A percentile compares a stretch with the other conserved stretches of the same genome.
These are phyloP conservation scores for Russula brevipes DNA, from an alignment of 768 basidiomycete species.

Conservation along the genomic window DNA sequence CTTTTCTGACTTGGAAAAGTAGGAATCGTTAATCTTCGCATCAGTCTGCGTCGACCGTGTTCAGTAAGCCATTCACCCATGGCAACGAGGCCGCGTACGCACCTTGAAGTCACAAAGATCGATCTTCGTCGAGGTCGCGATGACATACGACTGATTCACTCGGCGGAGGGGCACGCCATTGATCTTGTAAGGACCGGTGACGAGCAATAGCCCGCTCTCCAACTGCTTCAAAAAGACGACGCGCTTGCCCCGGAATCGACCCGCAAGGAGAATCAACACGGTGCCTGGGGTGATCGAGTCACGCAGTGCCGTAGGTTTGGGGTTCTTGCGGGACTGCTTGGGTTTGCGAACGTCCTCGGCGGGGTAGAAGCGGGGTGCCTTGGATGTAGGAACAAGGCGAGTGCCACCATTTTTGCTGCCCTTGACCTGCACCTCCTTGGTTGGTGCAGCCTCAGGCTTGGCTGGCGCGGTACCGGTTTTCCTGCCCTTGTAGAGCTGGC, in stretches of 20 bases:
- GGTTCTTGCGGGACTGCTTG: conserved; percentile 87
- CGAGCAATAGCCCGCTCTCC: conserved; percentile 84
- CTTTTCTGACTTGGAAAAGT: conserved; percentile 77
- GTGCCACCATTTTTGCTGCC: conserved; percentile 89
- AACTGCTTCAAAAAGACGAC: conserved; percentile 98
- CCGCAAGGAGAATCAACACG: conserved; percentile 93
- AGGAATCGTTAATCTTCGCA: conserved; percentile 88
- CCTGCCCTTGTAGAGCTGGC: conserved; percentile 78
- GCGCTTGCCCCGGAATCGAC: conserved; percentile 96
- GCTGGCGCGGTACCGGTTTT: conserved; percentile 72
- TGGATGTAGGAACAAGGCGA: conserved; percentile 78
- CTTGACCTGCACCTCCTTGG: conserved; percentile 75
- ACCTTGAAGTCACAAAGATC: conserved; percentile 74
- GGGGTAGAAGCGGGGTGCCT: conserved; percentile 89
- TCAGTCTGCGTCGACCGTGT: conserved; percentile 50
- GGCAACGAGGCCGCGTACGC: conserved; percentile 30
- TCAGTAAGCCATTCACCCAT: conserved; percentile 4
- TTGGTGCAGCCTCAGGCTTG: conserved; percentile 51
- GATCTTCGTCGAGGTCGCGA: conserved; percentile 94
- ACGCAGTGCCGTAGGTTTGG: conserved; percentile 74
- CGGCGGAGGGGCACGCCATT: conserved; percentile 98
- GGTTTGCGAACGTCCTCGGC: conserved; percentile 89
- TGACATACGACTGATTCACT: conserved; percentile 98
- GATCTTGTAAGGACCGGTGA: conserved; percentile 96
- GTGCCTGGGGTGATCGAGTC: conserved; percentile 88